phyloP scores from a whole-genome alignment of 139 green algal species.

The Micromonas pusilla region DNA sequence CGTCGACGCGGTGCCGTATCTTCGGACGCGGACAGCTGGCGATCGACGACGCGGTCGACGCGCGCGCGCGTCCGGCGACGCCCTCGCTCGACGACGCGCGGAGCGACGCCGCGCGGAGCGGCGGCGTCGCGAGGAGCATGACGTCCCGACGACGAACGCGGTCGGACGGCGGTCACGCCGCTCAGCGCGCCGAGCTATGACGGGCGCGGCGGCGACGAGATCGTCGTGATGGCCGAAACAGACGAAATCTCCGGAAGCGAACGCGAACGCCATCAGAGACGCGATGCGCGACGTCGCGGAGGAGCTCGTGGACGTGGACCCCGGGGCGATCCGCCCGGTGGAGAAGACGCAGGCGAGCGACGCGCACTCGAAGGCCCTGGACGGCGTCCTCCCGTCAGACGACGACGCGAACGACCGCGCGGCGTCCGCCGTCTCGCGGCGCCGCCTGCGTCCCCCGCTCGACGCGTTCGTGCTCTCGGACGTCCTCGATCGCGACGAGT shows the following conservation, averaged over 20 bases:
- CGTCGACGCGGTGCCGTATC: not conserved
- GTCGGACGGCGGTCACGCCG: not conserved
- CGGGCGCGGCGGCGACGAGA: not conserved
- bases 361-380: not conserved
- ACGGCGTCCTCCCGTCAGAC: not conserved
- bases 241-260: not conserved
- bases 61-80: not conserved
- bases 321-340: not conserved
- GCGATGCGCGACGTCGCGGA: too few relatives aligned
- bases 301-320: not conserved
- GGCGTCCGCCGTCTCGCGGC: not conserved
- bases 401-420: too few relatives aligned
- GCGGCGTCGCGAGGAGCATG: not conserved
- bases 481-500: slow-evolving; percentile 25
- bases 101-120: not conserved
- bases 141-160: not conserved
- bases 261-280: too few relatives aligned
- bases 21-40: too few relatives aligned
- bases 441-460: not conserved
- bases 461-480: slow-evolving; percentile 30
- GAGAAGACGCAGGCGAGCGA: not conserved
- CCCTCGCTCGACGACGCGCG: not conserved
- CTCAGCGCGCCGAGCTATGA: too few relatives aligned
- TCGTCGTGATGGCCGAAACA: not conserved
- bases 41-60: too few relatives aligned